Percentiles rank a stretch among this genome's conserved stretches.
phyloP scores from a whole-genome alignment of 2,329 filamentous ascomycete species.

The Paracamarosporium sp. region DNA sequence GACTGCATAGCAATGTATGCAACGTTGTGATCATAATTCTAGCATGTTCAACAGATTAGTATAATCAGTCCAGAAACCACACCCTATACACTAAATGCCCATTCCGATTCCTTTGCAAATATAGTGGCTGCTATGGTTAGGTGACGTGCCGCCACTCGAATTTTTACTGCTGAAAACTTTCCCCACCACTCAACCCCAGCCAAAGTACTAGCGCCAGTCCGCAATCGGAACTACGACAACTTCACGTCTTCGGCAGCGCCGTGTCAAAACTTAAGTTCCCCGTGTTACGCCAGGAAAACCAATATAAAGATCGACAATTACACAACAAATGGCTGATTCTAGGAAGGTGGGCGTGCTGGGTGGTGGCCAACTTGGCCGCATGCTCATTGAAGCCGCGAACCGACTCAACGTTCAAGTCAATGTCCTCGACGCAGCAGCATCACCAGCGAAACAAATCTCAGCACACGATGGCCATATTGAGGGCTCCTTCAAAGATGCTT shows the following conservation, averaged over 20 bases:
- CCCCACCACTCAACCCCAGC: constrained; percentile 5
- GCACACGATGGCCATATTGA: constrained; percentile 75
- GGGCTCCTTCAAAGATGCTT: constrained; percentile 86
- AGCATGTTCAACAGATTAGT: no score
- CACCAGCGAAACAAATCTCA: constrained; percentile 87
- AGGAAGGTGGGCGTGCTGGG: constrained; percentile 46
- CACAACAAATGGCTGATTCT: constrained; percentile 33
- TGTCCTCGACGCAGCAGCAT: constrained; percentile 76
- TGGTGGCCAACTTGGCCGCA: constrained; percentile 76
- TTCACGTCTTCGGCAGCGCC: neutral
- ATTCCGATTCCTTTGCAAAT: neutral
- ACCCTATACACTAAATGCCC: no score
- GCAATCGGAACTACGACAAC: constrained; percentile 4
- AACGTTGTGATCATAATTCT: neutral
- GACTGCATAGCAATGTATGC: no score
- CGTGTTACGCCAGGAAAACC: neutral
- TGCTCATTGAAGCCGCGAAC: constrained; percentile 90
- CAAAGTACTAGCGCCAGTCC: constrained; percentile 4
- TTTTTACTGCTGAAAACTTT: constrained; percentile 5
- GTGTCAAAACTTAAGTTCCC: neutral
- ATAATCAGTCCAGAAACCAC: no score
- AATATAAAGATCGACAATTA: neutral
- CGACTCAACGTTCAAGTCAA: constrained; percentile 79
- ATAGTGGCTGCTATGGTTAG: neutral
- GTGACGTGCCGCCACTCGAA: constrained; percentile 4